phyloP scores from a whole-genome alignment of 768 basidiomycete species.

The Lentinula edodes region DNA sequence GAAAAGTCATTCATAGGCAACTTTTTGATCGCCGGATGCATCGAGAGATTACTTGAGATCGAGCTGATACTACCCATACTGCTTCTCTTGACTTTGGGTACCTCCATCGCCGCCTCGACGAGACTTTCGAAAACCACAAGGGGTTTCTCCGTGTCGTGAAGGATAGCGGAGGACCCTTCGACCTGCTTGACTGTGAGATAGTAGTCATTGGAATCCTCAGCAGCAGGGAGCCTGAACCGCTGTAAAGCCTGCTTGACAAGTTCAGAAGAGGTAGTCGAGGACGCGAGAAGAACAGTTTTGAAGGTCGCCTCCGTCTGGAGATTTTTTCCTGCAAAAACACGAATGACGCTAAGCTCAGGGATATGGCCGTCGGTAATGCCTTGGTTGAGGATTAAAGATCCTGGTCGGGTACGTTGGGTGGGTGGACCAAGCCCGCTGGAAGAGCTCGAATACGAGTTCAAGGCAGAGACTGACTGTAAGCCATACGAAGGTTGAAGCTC shows the following conservation, averaged over 20 bases:
- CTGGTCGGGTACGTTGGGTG: conserved; percentile 59
- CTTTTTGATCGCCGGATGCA: conserved; percentile 93
- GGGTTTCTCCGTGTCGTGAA: conserved; percentile 71
- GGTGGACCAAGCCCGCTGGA: conserved; percentile 47
- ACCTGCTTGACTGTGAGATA: conserved; percentile 92
- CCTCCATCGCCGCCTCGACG: conserved; percentile 65
- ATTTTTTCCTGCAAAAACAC: conserved; percentile 90
- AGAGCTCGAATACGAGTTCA: conserved; percentile 40
- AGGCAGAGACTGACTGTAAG: conserved; percentile 65
- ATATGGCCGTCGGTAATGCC: conserved; percentile 58
- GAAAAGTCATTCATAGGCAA: conserved; percentile 97
- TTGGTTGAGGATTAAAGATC: conserved; percentile 68
- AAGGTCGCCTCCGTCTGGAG: conserved; percentile 94
- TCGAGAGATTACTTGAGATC: conserved; percentile 85
- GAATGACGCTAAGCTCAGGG: conserved; percentile 88
- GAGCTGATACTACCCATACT: conserved; percentile 93
- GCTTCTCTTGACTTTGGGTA: conserved; percentile 87
- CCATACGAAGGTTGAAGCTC: conserved; percentile 74
- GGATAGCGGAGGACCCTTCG: conserved; percentile 76
- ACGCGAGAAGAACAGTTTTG: conserved; percentile 92
- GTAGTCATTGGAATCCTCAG: conserved; percentile 61
- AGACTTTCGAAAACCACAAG: conserved; percentile 86
- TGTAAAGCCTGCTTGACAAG: conserved; percentile 91
- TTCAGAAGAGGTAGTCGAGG: conserved; percentile 77
- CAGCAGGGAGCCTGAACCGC: conserved; percentile 77